Base-by-base conservation (phyloP, 495 filamentous ascomycete genomes). In the Xylaria grammica region DNA sequence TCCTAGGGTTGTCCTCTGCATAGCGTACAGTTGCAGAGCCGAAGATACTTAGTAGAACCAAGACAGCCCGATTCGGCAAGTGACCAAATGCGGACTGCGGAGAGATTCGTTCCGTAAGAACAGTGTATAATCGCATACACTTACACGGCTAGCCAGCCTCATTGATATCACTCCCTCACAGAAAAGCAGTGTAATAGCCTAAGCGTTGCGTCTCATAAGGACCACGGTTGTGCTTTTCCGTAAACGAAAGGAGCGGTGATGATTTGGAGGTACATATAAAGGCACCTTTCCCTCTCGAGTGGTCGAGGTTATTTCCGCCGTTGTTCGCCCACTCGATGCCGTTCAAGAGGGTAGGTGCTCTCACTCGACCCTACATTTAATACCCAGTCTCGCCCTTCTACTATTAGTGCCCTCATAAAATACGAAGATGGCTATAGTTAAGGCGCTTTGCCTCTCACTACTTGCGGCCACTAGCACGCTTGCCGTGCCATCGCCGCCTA, bases 61-160 rank as follows among this genome's bases (percentile, higher is more conserved):
- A 5, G 34, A 36, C 11, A 36, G 5, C 57, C 57, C 44, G n/a
- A 52, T 42, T 30, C 10, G 58, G 58, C 32, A 61, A 52, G 20
- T 42, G 19, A 10, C 60, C 19, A 17, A 40, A 63, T 54, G 13
- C 20, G 32, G 60, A 34, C 4, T 17, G n/a, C 60, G 60, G 60
- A 63, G 19, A 5, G 48, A 27, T 46, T 19, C 17, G 38, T 17
- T 42, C 60, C 60, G 60, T 44, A 22, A 26, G 29, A 27, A 22
- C 50, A 62, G 11, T 44, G 38, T 57, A 44, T 13, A 42, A 53
- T 29, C n/a, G 38, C 20, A 30, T 7, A 17, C 13, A 45, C 13
- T 44, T 22, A 24, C 20, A 36, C 19, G 19, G 20, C 10, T 27
- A 51, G 15, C 26, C 17, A 61, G 34, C 32, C 40, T 60, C 42